phyloP scores from a whole-genome alignment of 78 protist species.

The Dictyostelium intermedium region DNA sequence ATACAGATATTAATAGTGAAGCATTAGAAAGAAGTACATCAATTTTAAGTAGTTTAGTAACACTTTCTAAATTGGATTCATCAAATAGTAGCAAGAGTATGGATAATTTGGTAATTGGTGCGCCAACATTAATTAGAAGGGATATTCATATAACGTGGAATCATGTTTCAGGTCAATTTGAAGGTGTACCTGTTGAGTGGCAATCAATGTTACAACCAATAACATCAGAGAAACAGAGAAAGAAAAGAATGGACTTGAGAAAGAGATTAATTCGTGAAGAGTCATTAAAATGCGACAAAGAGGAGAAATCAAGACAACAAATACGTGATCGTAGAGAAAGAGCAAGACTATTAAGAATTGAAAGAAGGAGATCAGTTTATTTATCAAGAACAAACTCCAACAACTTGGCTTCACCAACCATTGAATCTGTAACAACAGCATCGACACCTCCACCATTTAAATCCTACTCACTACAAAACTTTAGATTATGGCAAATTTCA shows the following conservation, averaged over 20 bases:
- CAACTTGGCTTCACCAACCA: neutral
- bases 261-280: slow-evolving; percentile 24
- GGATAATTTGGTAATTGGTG: slow-evolving; percentile 1
- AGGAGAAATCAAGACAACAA: slow-evolving; percentile 33
- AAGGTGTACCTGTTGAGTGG: slow-evolving; percentile 72
- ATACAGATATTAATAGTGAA: neutral
- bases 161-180: slow-evolving; percentile 71
- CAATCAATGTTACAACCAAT: neutral
- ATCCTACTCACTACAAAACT: slow-evolving; percentile 9
- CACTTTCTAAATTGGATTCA: neutral
- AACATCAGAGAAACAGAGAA: slow-evolving; percentile 44
- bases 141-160: slow-evolving; percentile 74
- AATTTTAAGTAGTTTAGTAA: neutral
- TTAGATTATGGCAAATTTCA: slow-evolving; percentile 34
- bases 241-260: slow-evolving; percentile 13
- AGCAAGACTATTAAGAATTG: slow-evolving; percentile 19
- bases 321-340: slow-evolving; percentile 41
- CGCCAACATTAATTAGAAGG: slow-evolving; percentile 24
- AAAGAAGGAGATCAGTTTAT: slow-evolving; percentile 36
- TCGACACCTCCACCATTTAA: slow-evolving; percentile 12
- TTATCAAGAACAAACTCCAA: neutral
- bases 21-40: neutral
- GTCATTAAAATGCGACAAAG: neutral
- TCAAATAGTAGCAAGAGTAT: neutral
- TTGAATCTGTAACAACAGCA: neutral